These are phyloP conservation scores for Pleurotus sapidus DNA, from an alignment of 768 basidiomycete genomes.

Conservation along the genomic window DNA sequence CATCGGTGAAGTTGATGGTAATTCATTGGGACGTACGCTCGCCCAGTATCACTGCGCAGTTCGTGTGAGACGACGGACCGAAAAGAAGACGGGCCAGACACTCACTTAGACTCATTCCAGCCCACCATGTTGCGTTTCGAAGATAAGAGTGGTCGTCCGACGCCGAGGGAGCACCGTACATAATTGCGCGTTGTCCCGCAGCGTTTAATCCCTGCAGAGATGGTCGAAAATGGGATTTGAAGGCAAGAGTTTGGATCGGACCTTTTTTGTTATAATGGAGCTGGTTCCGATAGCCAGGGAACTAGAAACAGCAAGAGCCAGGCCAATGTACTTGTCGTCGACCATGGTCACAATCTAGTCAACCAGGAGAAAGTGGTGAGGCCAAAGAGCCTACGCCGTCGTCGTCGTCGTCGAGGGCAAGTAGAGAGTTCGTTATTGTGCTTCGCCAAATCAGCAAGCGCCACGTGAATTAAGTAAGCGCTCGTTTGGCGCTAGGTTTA, in stretches of 20 bases:
- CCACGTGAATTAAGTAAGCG: no score
- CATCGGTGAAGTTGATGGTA: neutral
- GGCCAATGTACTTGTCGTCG: slow-evolving; percentile 95
- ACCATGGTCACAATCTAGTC: slow-evolving; percentile 43
- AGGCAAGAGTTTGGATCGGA: slow-evolving; percentile 19
- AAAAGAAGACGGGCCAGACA: slow-evolving; percentile 15
- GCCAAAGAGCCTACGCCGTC: slow-evolving; percentile 13
- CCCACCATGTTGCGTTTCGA: slow-evolving; percentile 95
- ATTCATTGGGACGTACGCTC: slow-evolving; percentile 56
- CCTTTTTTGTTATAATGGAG: slow-evolving; percentile 99
- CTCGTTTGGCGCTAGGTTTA: no score
- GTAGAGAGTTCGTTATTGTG: no score
- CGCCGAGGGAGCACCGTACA: slow-evolving; percentile 41
- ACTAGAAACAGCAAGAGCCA: slow-evolving; percentile 82
- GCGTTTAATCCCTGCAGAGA: slow-evolving; percentile 79
- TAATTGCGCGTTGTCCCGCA: slow-evolving; percentile 55
- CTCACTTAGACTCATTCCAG: slow-evolving; percentile 89
- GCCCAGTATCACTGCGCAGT: slow-evolving; percentile 75
- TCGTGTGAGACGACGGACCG: neutral
- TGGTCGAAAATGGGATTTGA: neutral
- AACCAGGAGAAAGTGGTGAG: slow-evolving; percentile 9
- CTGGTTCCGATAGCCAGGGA: slow-evolving; percentile 90
- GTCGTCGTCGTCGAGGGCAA: neutral
- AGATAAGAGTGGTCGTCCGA: slow-evolving; percentile 87
- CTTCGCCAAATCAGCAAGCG: no score